phyloP scores from a whole-genome alignment of 257 asterid species.

The Capsicum baccatum region DNA sequence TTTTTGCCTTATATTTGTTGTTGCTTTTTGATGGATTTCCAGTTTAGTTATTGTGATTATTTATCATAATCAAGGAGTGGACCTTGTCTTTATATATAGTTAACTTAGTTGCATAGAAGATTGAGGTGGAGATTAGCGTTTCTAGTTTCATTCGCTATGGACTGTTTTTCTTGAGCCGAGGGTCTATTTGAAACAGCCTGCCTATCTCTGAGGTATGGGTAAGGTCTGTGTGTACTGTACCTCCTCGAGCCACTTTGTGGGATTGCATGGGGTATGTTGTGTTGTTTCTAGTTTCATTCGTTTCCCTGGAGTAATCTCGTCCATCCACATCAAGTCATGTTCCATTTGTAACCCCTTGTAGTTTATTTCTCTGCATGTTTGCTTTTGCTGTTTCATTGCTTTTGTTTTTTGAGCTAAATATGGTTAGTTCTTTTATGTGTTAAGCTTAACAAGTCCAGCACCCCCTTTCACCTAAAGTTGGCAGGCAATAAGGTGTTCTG shows the following conservation, averaged over 20 bases:
- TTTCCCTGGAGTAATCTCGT: neutral
- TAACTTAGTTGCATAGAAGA: neutral
- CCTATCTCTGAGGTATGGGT: too few species aligned
- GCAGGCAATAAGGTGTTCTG: neutral
- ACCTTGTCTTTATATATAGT: neutral
- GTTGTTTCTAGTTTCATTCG: neutral
- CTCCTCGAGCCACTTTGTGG: too few species aligned
- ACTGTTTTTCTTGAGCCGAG: too few species aligned
- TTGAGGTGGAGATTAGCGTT: neutral
- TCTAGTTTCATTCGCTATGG: too few species aligned
- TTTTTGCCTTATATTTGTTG: neutral
- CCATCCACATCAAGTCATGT: neutral
- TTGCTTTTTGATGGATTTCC: neutral
- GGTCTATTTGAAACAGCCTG: too few species aligned
- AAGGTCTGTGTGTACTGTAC: too few species aligned
- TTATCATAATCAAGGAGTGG: neutral
- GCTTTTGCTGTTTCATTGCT: neutral
- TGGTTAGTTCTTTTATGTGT: neutral
- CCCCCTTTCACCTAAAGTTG: neutral
- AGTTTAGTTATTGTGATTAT: neutral
- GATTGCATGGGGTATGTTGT: too few species aligned
- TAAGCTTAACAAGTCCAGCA: neutral
- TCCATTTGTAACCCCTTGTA: neutral
- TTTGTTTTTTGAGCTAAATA: neutral
- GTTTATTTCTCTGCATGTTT: neutral